These are phyloP conservation scores for Magnusiomyces suaveolens DNA, from an alignment of 1,139 yeast species.

Conservation along the genomic window DNA sequence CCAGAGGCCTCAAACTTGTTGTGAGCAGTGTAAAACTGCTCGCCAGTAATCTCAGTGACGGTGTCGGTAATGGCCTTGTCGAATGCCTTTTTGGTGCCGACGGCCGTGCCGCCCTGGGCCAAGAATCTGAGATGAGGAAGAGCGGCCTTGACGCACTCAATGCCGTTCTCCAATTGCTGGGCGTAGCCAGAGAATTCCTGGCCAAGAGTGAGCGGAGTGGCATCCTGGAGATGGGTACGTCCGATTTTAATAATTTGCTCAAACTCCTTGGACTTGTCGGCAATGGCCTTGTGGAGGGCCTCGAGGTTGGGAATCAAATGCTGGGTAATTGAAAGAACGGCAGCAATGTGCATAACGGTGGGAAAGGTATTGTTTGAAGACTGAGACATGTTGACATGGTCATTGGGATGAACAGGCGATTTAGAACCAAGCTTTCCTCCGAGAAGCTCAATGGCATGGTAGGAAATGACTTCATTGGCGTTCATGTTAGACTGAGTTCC, in stretches of 20 bases:
- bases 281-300: conserved; percentile 65
- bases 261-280: conserved; percentile 73
- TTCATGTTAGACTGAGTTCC: conserved; percentile 99
- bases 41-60: conserved; percentile 76
- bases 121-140: conserved; percentile 68
- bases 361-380: conserved; percentile 97
- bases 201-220: conserved; percentile 94
- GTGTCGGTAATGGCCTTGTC: conserved; percentile 73
- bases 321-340: conserved; percentile 75
- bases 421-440: conserved; percentile 91
- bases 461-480: conserved; percentile 95
- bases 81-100: conserved; percentile 87
- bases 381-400: conserved; percentile 97
- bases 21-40: conserved; percentile 87
- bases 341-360: conserved; percentile 98
- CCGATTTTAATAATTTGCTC: conserved; percentile 88
- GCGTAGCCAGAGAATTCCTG: conserved; percentile 97
- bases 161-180: conserved; percentile 85
- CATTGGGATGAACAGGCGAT: conserved; percentile 93
- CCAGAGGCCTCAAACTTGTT: conserved; percentile 98
- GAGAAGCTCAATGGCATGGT: conserved; percentile 90
- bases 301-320: conserved; percentile 71
- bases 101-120: conserved; percentile 99
- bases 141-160: conserved; percentile 67
- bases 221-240: conserved; percentile 97